Conservation (phyloP, 371 early-diverging fungal genomes). For the Circinella umbellata region DNA sequence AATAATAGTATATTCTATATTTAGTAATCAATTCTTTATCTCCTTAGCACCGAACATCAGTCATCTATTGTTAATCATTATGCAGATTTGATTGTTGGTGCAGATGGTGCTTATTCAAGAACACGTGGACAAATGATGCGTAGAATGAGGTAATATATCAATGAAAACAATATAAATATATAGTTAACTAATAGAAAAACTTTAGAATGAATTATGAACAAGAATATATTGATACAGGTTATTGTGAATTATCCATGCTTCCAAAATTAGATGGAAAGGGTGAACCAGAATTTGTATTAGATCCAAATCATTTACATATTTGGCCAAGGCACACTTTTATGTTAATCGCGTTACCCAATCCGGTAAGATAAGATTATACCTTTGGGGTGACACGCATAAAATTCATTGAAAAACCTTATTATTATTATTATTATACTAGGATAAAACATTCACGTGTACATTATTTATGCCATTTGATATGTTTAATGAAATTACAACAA, state of each 20-base stretch:
- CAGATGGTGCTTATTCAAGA: conserved; percentile 93
- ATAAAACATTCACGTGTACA: conserved; percentile 94
- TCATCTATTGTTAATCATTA: conserved; percentile 12
- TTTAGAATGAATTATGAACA: conserved; percentile 83
- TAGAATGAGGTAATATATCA: conserved; percentile 55
- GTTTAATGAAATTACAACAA: conserved; percentile 80
- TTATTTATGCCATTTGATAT: conserved; percentile 92
- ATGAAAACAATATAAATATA: conserved; percentile 34
- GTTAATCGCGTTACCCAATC: conserved; percentile 96
- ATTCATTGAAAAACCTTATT: not conserved
- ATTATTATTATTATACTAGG: conserved; percentile 39
- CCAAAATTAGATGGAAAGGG: conserved; percentile 56
- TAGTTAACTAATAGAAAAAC: not conserved
- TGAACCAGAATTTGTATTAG: conserved; percentile 76
- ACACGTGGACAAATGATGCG: conserved; percentile 83
- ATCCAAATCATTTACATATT: conserved; percentile 93
- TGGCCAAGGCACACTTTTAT: conserved; percentile 96
- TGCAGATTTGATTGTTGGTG: conserved; percentile 89
- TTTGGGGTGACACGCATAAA: not conserved
- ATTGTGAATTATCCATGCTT: conserved; percentile 88
- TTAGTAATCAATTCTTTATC: too few relatives aligned
- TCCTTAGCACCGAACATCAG: too few relatives aligned
- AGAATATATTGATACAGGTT: conserved; percentile 89
- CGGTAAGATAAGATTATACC: conserved; percentile 48
- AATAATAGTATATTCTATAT: too few relatives aligned